A percentile compares a stretch with the other conserved stretches of the same genome.
These are phyloP conservation scores for Trametes pubescens DNA, from an alignment of 1,284 basidiomycete species.

Conservation along the genomic window DNA sequence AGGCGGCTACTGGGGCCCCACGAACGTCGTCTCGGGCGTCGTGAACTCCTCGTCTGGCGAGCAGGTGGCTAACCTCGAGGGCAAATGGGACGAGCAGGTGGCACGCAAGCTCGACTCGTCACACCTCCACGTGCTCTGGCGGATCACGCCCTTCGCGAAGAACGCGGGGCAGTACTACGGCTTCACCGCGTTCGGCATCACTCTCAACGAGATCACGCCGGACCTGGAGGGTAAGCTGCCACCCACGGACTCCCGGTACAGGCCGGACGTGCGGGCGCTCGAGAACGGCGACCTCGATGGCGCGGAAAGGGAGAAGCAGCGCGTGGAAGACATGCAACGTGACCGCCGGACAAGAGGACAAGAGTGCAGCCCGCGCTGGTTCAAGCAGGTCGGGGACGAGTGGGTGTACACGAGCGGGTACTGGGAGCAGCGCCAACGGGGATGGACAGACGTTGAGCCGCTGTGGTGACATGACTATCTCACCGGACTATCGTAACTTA, in stretches of 20 bases:
- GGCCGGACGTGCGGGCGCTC: conserved; percentile 88
- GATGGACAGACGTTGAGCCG: conserved; percentile 66
- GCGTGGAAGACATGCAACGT: conserved; percentile 79
- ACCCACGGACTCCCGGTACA: conserved; percentile 84
- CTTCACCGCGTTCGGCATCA: conserved; percentile 81
- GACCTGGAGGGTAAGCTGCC: conserved; percentile 77
- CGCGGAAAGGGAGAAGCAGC: conserved; percentile 81
- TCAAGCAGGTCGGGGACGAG: conserved; percentile 72
- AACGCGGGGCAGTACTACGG: conserved; percentile 82
- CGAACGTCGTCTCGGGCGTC: conserved; percentile 76
- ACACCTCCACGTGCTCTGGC: conserved; percentile 80
- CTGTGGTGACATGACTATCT: conserved; percentile 63
- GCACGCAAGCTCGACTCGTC: conserved; percentile 71
- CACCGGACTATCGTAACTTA: conserved; percentile 26
- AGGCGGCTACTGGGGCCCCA: conserved; percentile 81
- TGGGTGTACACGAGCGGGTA: conserved; percentile 85
- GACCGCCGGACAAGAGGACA: conserved; percentile 66
- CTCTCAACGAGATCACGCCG: conserved; percentile 82
- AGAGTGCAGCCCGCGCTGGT: conserved; percentile 74
- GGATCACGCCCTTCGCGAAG: conserved; percentile 76
- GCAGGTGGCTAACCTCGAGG: conserved; percentile 68
- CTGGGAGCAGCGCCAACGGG: conserved; percentile 75
- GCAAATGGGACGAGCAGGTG: conserved; percentile 86
- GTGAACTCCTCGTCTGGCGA: conserved; percentile 65
- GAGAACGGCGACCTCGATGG: conserved; percentile 83